Evolutionary conservation across 1,284 basidiomycete species (phyloP).

Genomic region (Xerocomus nothofagi): DNA sequence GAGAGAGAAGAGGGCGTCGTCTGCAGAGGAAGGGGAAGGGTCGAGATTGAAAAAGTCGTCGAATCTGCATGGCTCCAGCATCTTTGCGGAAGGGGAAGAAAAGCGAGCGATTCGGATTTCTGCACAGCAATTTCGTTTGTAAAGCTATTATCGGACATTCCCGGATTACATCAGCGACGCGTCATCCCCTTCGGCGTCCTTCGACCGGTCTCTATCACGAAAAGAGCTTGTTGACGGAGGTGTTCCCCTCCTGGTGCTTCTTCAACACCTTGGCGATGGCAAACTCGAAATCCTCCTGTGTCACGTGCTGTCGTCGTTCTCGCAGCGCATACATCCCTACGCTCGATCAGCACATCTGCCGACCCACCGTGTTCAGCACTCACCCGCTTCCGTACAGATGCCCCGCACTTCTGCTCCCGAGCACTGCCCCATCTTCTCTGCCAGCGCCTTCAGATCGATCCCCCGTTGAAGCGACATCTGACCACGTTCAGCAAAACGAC

Average conservation of each 20-base stretch:
- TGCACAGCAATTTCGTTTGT: not conserved
- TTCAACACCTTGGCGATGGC: conserved; percentile 94
- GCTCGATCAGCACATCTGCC: too few species aligned
- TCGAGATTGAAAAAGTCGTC: conserved; percentile 57
- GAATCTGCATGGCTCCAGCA: conserved; percentile 33
- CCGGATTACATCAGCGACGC: conserved; percentile 25
- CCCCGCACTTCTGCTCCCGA: conserved; percentile 97
- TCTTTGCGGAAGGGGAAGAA: too few species aligned
- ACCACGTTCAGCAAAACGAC: conserved; percentile 5
- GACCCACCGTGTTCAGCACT: too few species aligned
- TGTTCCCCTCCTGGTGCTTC: conserved; percentile 91
- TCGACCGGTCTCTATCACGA: conserved; percentile 40
- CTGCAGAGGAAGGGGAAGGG: conserved; percentile 35
- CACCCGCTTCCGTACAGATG: conserved; percentile 97
- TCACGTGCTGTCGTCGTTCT: conserved; percentile 94
- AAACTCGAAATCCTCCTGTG: conserved; percentile 98
- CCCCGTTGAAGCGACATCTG: conserved; percentile 98
- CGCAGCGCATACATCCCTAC: conserved; percentile 95
- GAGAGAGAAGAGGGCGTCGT: conserved; percentile 43
- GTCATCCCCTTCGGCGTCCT: conserved; percentile 11
- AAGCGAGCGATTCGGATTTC: too few species aligned
- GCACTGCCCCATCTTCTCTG: conserved; percentile 99
- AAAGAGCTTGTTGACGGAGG: conserved; percentile 88
- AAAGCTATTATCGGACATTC: conserved; percentile 3
- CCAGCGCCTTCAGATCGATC: conserved; percentile 91